Percentiles rank a stretch among this genome's conserved stretches.
Conservation (phyloP, 192 early-diverging fungal species). For the Chytriomyces confervae region DNA sequence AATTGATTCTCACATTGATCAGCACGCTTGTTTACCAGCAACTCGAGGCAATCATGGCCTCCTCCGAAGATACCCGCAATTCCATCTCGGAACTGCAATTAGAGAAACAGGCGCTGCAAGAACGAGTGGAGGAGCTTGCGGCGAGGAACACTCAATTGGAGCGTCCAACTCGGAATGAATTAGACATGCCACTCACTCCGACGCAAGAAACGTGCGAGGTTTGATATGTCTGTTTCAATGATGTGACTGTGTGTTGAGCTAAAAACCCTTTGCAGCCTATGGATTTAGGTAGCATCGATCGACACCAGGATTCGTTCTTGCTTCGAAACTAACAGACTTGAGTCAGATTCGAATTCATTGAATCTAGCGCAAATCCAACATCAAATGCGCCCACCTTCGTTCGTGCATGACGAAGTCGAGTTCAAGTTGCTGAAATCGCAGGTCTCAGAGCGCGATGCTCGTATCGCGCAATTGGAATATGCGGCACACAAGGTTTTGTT, state of each 20-base stretch:
- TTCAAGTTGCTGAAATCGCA: background rate
- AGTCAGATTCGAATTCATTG: background rate
- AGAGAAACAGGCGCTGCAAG: background rate
- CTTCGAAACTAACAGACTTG: background rate
- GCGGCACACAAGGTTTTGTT: background rate
- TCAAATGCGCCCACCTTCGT: background rate
- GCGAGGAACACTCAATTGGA: background rate
- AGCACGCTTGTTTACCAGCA: background rate
- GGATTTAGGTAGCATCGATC: background rate
- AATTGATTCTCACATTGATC: background rate
- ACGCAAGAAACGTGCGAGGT: too few species aligned
- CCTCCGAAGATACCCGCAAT: constrained; percentile 6
- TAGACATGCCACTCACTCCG: too few species aligned
- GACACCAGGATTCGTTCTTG: too few species aligned
- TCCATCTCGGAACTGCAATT: background rate
- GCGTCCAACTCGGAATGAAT: background rate
- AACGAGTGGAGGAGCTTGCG: background rate
- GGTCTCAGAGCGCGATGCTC: constrained; percentile 1
- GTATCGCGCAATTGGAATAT: constrained; percentile 8
- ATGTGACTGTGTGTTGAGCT: too few species aligned
- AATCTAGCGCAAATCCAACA: background rate
- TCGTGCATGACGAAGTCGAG: constrained; percentile 7
- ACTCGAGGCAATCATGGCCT: background rate
- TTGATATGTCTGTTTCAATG: too few species aligned
- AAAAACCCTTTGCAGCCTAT: background rate